Conservation (phyloP, 768 basidiomycete genomes). For the Lactarius deliciosus region DNA sequence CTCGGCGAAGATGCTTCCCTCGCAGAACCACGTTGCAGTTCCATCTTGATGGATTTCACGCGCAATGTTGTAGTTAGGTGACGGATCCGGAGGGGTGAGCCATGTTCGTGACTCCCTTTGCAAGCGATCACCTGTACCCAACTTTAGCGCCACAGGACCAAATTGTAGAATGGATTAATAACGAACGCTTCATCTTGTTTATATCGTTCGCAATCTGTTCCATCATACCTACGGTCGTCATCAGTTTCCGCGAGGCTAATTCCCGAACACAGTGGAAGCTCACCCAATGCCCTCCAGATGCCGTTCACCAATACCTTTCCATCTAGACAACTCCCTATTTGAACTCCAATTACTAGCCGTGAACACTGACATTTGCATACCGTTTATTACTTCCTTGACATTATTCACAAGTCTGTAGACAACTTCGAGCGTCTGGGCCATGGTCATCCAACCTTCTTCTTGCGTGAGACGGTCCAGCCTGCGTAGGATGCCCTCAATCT, state of each 20-base stretch:
- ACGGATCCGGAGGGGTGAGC: constrained; percentile 17
- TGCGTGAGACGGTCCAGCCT: background rate
- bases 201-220: background rate
- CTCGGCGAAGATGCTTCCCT: background rate
- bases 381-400: background rate
- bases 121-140: background rate
- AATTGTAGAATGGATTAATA: background rate
- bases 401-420: constrained; percentile 1
- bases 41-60: background rate
- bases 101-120: background rate
- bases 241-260: background rate
- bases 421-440: background rate
- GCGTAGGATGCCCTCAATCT: background rate
- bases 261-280: background rate
- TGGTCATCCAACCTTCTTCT: constrained; percentile 2
- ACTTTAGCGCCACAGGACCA: background rate
- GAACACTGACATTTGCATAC: background rate
- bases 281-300: background rate
- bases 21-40: constrained; percentile 1
- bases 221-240: background rate
- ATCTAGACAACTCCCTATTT: background rate
- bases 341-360: no score
- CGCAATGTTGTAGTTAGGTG: background rate
- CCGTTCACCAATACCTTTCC: background rate
- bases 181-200: background rate